Percentiles rank a stretch among this genome's conserved stretches.
Conservation (phyloP, 2,329 filamentous ascomycete genomes). For the Hypoxylon sp. region DNA sequence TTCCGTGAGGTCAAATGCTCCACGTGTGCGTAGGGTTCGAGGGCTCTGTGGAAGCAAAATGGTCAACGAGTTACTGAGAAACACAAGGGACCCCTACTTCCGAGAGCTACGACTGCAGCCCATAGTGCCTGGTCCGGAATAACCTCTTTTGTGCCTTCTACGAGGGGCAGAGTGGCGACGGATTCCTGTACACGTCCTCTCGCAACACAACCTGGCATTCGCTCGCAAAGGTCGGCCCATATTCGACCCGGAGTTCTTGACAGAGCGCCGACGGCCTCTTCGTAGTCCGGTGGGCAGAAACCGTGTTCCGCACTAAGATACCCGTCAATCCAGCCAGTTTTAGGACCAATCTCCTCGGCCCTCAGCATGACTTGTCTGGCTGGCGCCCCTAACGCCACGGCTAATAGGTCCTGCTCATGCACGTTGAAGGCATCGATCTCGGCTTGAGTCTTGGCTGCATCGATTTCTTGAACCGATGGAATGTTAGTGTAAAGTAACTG, state of each 20-base stretch:
- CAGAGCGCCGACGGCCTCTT: conserved; percentile 63
- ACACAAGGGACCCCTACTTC: conserved; percentile 50
- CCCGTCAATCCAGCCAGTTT: conserved; percentile 68
- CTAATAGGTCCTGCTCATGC: conserved; percentile 64
- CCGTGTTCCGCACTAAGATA: conserved; percentile 67
- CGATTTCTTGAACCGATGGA: conserved; percentile 59
- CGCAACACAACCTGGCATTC: conserved; percentile 67
- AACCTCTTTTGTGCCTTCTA: conserved; percentile 64
- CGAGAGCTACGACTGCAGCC: conserved; percentile 66
- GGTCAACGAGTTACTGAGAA: not conserved
- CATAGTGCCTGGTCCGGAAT: conserved; percentile 68
- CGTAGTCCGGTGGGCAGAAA: conserved; percentile 66
- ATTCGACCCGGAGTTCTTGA: conserved; percentile 65
- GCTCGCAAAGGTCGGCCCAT: conserved; percentile 68
- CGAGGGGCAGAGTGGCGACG: conserved; percentile 63
- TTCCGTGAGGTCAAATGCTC: not conserved
- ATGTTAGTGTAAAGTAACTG: conserved; percentile 63
- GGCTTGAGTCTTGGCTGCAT: conserved; percentile 56
- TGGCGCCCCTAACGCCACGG: conserved; percentile 67
- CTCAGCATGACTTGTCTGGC: conserved; percentile 68
- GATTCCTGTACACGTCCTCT: conserved; percentile 66
- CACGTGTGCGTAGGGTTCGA: no score
- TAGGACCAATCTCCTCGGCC: conserved; percentile 66
- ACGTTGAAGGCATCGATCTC: conserved; percentile 64
- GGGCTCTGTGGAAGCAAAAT: not conserved